Percentiles rank a stretch among this genome's conserved stretches.
Conservation (phyloP, 129 eudicot species). For the Arctium minus region DNA sequence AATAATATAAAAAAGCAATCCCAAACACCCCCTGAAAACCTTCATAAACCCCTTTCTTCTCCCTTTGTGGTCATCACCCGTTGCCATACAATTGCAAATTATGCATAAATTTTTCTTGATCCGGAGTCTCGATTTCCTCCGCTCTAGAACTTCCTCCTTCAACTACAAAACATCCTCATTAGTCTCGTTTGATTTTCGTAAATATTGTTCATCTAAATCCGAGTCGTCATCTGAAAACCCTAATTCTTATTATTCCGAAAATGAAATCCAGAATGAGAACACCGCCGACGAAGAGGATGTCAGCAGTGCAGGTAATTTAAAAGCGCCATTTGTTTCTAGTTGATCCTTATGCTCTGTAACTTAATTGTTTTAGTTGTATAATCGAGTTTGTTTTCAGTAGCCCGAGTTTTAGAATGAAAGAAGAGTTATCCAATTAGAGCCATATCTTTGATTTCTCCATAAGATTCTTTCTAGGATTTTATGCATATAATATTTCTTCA, state of each 20-base stretch:
- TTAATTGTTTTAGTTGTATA: background rate
- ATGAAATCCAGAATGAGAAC: conserved; percentile 6
- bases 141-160: background rate
- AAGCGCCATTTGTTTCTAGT: background rate
- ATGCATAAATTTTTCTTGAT: background rate
- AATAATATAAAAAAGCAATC: too few relatives aligned
- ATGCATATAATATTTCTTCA: background rate
- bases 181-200: background rate
- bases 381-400: background rate
- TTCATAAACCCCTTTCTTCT: background rate
- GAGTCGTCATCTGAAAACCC: conserved; percentile 12
- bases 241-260: conserved; percentile 1
- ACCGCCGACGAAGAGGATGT: conserved; percentile 14
- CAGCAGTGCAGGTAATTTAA: conserved; percentile 18
- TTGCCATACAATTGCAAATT: background rate
- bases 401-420: background rate
- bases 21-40: background rate
- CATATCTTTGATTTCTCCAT: background rate
- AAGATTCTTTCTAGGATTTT: background rate
- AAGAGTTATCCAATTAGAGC: background rate
- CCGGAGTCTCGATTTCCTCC: background rate
- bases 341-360: background rate
- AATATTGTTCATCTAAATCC: conserved; percentile 8
- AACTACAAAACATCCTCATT: background rate
- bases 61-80: background rate